These are phyloP conservation scores for Tetrapisispora namnaoensis DNA, from an alignment of 805 yeast species.

Conservation along the genomic window DNA sequence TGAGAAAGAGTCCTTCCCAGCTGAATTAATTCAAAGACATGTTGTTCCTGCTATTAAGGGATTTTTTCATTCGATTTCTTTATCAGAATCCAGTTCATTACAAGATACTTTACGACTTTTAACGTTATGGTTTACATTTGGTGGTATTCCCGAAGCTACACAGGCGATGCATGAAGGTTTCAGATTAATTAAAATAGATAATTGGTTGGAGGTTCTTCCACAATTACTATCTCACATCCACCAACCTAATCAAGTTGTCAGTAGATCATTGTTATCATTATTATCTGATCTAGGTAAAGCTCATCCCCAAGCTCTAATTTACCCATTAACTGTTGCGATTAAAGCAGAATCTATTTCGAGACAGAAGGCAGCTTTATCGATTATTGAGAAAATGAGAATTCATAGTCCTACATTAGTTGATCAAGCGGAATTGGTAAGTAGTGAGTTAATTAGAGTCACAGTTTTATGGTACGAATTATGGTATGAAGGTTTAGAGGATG, in stretches of 20 bases:
- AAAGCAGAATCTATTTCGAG: slow-evolving; percentile 86
- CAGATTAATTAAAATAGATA: slow-evolving; percentile 76
- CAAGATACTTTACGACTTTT: slow-evolving; percentile 87
- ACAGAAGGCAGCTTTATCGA: slow-evolving; percentile 83
- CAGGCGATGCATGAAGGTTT: slow-evolving; percentile 87
- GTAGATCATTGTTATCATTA: slow-evolving; percentile 67
- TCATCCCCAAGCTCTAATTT: slow-evolving; percentile 94
- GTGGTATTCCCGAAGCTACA: slow-evolving; percentile 87
- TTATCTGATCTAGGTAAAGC: slow-evolving; percentile 84
- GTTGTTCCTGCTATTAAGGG: slow-evolving; percentile 95
- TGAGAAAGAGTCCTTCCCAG: slow-evolving; percentile 28
- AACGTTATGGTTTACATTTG: slow-evolving; percentile 93
- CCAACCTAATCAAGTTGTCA: slow-evolving; percentile 81
- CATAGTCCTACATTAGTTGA: slow-evolving; percentile 80
- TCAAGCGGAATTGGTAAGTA: slow-evolving; percentile 90
- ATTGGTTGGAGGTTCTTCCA: slow-evolving; percentile 93
- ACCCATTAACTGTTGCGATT: slow-evolving; percentile 91
- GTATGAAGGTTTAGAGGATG: slow-evolving; percentile 97
- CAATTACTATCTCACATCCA: slow-evolving; percentile 94
- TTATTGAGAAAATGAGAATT: slow-evolving; percentile 83
- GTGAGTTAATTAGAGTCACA: slow-evolving; percentile 87
- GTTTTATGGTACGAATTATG: slow-evolving; percentile 96
- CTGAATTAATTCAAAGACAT: slow-evolving; percentile 66
- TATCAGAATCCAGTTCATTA: slow-evolving; percentile 76
- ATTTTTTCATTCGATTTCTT: slow-evolving; percentile 85